Base-by-base conservation (phyloP, 371 early-diverging fungal species). In the Rhizopus arrhizus region DNA sequence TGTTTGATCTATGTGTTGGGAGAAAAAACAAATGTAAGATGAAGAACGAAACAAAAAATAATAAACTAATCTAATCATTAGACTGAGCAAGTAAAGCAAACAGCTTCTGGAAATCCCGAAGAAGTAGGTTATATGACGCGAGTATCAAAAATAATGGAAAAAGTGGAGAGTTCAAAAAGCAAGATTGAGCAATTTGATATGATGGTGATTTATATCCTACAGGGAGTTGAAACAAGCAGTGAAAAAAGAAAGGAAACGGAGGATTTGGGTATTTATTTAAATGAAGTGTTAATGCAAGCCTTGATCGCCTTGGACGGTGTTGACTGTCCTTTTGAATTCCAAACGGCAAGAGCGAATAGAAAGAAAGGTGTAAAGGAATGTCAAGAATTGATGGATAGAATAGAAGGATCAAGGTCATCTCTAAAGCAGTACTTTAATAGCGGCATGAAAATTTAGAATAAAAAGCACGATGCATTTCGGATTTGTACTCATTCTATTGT, bases 101-200 rank as follows among this genome's bases (percentile, higher is more conserved):
- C 67, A 35, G 60, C 68, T 2, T 68, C 72, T 22, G 68, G 68
- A 50, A 71, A 71, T 28, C 64, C 68, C 22, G 72, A 71, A 45
- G 72, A 71, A 50, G 68, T 64, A 4, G 72, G 72, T 1, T 62
- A 61, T 16, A 56, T 64, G 40, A 32, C 48, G 2, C 55, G 68
- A 6, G 65, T 71, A 5, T 64, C 72, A 5, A 58, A 67, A 38
- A 53, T 61, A 5, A 64, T 64, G 62, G 45, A 62, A 0, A 61
- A 51, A 40, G 55, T 69, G 13, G 45, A 64, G 3, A 41, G 42
- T 3, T 57, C 59, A 12, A 61, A 56, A 31, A 47, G 56, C 3
- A 43, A 61, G 10, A 59, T 69, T 33, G 62, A 58, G 40, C 48
- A 48, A 8, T 61, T 61, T 43, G 65, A 69, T 16, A 55, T 54